phyloP scores from a whole-genome alignment of 2,329 filamentous ascomycete genomes.

The Beauveria bassiana region DNA sequence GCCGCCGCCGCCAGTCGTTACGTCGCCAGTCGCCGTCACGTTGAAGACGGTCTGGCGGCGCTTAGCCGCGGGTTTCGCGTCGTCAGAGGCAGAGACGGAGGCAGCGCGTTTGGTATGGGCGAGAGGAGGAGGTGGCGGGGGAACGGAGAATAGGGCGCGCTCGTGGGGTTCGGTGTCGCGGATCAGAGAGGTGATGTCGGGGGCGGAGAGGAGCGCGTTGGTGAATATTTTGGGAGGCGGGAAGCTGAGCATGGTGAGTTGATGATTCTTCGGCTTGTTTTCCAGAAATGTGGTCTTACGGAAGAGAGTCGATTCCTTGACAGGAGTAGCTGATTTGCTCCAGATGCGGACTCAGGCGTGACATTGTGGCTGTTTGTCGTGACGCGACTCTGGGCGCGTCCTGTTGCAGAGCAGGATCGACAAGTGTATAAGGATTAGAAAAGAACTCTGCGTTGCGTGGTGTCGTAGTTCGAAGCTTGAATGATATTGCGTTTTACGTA shows the following conservation, averaged over 20 bases:
- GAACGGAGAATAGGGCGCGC: constrained; percentile 87
- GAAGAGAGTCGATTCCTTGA: constrained; percentile 65
- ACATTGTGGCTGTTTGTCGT: constrained; percentile 40
- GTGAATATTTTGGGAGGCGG: constrained; percentile 90
- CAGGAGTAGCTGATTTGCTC: constrained; percentile 74
- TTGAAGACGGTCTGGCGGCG: constrained; percentile 60
- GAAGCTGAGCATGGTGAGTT: constrained; percentile 49
- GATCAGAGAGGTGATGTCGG: constrained; percentile 91
- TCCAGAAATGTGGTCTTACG: constrained; percentile 39
- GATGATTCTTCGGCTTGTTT: neutral
- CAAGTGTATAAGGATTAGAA: neutral
- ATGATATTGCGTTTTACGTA: too few relatives aligned
- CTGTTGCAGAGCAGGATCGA: neutral
- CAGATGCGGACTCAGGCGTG: constrained; percentile 60
- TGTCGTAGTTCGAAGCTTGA: neutral
- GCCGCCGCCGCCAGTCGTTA: constrained; percentile 45
- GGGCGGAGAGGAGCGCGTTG: constrained; percentile 77
- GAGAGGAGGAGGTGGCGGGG: constrained; percentile 46
- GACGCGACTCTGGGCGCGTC: neutral
- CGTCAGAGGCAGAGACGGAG: constrained; percentile 20
- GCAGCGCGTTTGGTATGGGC: constrained; percentile 28
- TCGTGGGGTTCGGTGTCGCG: constrained; percentile 94
- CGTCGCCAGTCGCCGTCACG: constrained; percentile 49
- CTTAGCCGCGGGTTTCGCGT: constrained; percentile 20
- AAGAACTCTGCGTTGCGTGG: neutral